These are phyloP conservation scores for Cytospora chrysosperma DNA, from an alignment of 2,329 filamentous ascomycete genomes.

Conservation along the genomic window DNA sequence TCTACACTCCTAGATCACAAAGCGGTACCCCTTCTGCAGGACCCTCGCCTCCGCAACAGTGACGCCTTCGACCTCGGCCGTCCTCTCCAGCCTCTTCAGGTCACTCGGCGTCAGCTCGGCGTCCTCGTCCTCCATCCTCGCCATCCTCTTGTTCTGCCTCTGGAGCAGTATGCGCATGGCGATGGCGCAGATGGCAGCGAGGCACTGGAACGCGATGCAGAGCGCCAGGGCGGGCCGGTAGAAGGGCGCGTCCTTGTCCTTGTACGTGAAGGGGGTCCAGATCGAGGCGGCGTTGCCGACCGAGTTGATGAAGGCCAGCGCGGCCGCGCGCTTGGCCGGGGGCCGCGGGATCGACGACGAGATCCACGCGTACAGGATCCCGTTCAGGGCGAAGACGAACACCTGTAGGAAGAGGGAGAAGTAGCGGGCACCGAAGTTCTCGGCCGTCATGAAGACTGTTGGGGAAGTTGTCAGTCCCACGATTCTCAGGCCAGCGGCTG, in stretches of 20 bases:
- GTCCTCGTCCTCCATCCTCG: constrained; percentile 48
- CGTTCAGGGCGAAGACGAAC: constrained; percentile 56
- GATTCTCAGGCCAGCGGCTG: not conserved
- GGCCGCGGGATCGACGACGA: constrained; percentile 50
- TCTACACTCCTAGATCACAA: constrained; percentile 39
- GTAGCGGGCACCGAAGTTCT: constrained; percentile 52
- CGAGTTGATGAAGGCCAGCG: constrained; percentile 55
- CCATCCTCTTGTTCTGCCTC: constrained; percentile 46
- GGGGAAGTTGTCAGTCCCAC: constrained; percentile 32
- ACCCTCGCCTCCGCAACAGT: constrained; percentile 47
- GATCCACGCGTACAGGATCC: constrained; percentile 45
- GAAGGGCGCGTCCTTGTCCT: constrained; percentile 36
- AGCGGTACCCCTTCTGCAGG: constrained; percentile 56
- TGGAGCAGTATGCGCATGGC: constrained; percentile 38
- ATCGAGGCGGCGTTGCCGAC: constrained; percentile 53
- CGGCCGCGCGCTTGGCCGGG: constrained; percentile 53
- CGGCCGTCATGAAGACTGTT: constrained; percentile 53
- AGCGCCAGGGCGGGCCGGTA: constrained; percentile 43
- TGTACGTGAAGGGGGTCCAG: constrained; percentile 51
- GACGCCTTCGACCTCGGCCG: constrained; percentile 51
- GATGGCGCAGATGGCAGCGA: constrained; percentile 38
- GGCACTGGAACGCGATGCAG: constrained; percentile 37
- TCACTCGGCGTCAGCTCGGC: constrained; percentile 46
- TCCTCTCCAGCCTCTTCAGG: constrained; percentile 45
- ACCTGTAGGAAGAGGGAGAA: constrained; percentile 55